Base-by-base conservation (phyloP, 2,329 filamentous ascomycete genomes). In the Hypoxylon sp. region DNA sequence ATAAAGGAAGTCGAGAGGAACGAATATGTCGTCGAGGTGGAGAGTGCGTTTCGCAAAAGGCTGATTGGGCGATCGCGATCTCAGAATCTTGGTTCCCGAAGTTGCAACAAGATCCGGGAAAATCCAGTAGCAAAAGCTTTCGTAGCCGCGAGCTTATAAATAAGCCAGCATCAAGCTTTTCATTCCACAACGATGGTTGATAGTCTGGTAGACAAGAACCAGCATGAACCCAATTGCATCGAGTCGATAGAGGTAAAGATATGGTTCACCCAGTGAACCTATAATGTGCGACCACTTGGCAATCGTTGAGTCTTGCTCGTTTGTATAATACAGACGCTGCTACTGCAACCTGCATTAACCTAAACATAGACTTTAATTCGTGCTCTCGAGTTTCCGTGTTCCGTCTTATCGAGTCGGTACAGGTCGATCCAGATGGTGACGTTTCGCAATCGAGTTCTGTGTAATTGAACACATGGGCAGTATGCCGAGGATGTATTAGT, bases 231-330 rank as follows among this genome's bases (percentile, higher is more conserved):
- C 51, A 34, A 63, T 49, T 36, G 60, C 32, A 61, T 62, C 50
- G n/a, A 60, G 23, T 60, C 52, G 58, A 63, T 32, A 34, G 38
- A 49, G 55, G 41, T 57, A 43, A 23, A 57, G 30, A 52, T 62
- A 53, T 19, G 25, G 41, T 65, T 59, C 60, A 48, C 30, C 53
- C 60, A 43, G 60, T 51, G 64, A 68, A 70, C 69, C 72, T 71
- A 65, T 72, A 63, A 70, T 52, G 65, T 59, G 63, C 65, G 69
- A 74, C 71, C 69, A 74, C 67, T 62, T 70, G 60, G 62, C 67
- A 63, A 30, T 60, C 28, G 28, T 63, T 49, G 25, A 67, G 49
- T 56, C 36, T 55, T 46, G 57, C 32, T 55, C 48, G 58, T 60
- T 60, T 50, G 49, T 43, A 46, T 41, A 57, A 14, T 63, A 53